These are phyloP conservation scores for Hypoxylon sp. DNA, from an alignment of 2,329 filamentous ascomycete species.

Conservation along the genomic window DNA sequence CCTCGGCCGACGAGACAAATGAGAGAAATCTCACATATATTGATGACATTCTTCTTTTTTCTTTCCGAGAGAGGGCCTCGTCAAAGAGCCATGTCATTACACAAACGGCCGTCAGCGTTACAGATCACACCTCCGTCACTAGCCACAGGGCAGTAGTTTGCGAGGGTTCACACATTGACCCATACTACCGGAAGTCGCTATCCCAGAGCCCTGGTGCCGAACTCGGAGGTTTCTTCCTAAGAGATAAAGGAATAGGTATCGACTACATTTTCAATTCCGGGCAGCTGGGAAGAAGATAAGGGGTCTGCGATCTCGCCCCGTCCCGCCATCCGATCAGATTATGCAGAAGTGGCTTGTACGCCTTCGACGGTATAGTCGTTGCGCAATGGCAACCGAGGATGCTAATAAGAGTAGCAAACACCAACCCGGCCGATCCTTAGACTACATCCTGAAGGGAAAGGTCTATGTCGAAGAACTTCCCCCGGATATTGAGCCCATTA, in stretches of 20 bases:
- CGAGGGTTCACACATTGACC: constrained; percentile 7
- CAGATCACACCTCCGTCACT: neutral
- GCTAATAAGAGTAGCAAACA: constrained; percentile 17
- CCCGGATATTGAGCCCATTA: constrained; percentile 49
- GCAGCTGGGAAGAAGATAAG: neutral
- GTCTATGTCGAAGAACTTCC: constrained; percentile 51
- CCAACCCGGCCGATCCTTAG: constrained; percentile 30
- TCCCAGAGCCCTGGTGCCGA: constrained; percentile 1
- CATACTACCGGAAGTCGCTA: neutral
- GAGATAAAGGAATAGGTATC: neutral
- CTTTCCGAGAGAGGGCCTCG: neutral
- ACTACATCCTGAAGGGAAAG: constrained; percentile 38
- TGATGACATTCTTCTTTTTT: constrained; percentile 5
- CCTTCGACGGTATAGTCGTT: constrained; percentile 38
- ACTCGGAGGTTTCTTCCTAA: neutral
- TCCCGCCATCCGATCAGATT: constrained; percentile 5
- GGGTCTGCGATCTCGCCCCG: neutral
- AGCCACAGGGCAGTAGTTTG: constrained; percentile 1
- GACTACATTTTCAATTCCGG: neutral
- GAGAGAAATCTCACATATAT: constrained; percentile 13
- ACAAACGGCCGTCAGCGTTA: neutral
- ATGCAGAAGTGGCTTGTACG: constrained; percentile 38
- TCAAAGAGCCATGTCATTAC: constrained; percentile 8
- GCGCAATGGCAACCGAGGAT: constrained; percentile 22
- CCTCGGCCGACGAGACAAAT: constrained; percentile 13